Base-by-base conservation (phyloP, 805 yeast genomes). In the Yamadazyma phyllophila region DNA sequence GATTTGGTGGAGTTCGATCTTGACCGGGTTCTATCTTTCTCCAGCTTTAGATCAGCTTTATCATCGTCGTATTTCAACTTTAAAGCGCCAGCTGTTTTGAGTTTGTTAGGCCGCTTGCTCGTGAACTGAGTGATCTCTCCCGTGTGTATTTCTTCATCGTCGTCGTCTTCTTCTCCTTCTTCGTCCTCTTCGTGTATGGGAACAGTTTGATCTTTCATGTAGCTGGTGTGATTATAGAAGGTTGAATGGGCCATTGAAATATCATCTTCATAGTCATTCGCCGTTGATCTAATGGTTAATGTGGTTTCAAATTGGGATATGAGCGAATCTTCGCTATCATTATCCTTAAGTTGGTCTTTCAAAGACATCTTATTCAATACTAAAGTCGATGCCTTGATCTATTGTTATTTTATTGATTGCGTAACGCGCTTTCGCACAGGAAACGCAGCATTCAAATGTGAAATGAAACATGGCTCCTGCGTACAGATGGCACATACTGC, bases 221-320 rank as follows among this genome's bases (percentile, higher is more conserved):
- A 63, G 45, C 56, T 58, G 14, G 51, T 38, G 36, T 51, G 54
- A 37, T 51, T 51, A 26, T 51, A 51, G 45, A 55, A 54, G 11
- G 61, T 54, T 11, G 65, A 58, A 43, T 56, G 76, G 47, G 71
- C 75, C 47, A 71, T 69, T 15, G 76, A 68, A 29, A 70, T 49
- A 45, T 69, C 74, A 42, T 57, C 64, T 29, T 63, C 73, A 9
- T 58, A 58, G 12, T 68, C 74, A 44, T 65, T 62, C 24, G 70
- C 54, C 7, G 70, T 58, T 2, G 76, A 72, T 34, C 65, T 53
- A 46, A 71, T 69, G 30, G 71, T 69, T 36, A 72, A 60, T 0
- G 76, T 72, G 3, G 76, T 69, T 52, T 72, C 76, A 48, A 72
- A 72, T 51, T 69, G 74, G 6, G 74, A 63, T 39, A 67, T 62